Evolutionary conservation across 371 early-diverging fungal species (phyloP).

Genomic region (Mucor saturninus): DNA sequence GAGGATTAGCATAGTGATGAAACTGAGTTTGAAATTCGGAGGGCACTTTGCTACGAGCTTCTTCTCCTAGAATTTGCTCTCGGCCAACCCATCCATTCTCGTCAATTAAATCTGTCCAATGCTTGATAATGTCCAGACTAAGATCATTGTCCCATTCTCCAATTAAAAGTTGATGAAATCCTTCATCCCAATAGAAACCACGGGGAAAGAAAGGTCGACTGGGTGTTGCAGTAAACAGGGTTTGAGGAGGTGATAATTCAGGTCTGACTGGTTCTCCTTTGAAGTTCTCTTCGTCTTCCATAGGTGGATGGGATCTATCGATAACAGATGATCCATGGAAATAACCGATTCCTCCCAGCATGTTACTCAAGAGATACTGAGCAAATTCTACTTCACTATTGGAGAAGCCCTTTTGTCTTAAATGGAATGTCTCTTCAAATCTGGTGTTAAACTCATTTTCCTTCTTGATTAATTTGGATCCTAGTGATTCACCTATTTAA

Average conservation of each 20-base stretch:
- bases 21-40: constrained; percentile 92
- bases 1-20: constrained; percentile 94
- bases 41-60: constrained; percentile 91
- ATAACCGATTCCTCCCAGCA: constrained; percentile 92
- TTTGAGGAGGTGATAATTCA: constrained; percentile 63
- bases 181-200: constrained; percentile 97
- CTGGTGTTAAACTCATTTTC: constrained; percentile 65
- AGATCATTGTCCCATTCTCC: constrained; percentile 90
- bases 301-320: constrained; percentile 47
- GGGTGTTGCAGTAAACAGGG: constrained; percentile 87
- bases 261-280: constrained; percentile 62
- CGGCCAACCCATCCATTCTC: constrained; percentile 92
- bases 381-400: constrained; percentile 72
- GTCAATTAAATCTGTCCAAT: constrained; percentile 86
- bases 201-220: constrained; percentile 95
- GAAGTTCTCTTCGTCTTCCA: constrained; percentile 60
- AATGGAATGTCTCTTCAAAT: constrained; percentile 78
- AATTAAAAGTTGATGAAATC: constrained; percentile 89
- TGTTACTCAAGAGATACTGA: constrained; percentile 76
- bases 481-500: constrained; percentile 29
- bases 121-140: constrained; percentile 78
- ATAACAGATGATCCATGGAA: constrained; percentile 57
- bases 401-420: constrained; percentile 69
- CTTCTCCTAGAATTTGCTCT: constrained; percentile 94
- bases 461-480: constrained; percentile 27